Evolutionary conservation across 2,329 filamentous ascomycete genomes (phyloP), one percentile per base, ranked within the genome.

Genomic region (Venturia pyrina): DNA sequence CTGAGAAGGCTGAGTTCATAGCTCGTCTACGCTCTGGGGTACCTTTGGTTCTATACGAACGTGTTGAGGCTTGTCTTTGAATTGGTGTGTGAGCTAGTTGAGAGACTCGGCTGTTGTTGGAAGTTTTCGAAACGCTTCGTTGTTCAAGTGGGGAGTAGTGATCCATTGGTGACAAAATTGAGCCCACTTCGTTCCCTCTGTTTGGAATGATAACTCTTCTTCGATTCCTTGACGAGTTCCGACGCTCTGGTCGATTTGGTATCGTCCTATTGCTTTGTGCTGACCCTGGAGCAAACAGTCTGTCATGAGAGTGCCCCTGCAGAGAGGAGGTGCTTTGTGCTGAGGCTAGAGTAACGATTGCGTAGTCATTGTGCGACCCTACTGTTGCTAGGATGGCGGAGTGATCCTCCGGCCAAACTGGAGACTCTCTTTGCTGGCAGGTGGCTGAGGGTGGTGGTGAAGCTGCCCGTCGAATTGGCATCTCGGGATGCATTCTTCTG

Each of bases 181-280:
- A 43, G n/a, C 40, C 60, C 15, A 62, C 60, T 32, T 62, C 60
- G 24, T 34, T 46, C n/a, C 60, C 60, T 28, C 37, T 62, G 60
- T 62, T 62, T 62, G 60, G 40, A 46, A 44, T 43, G 5, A 62
- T 46, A 3, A 44, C 60, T 43, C 60, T 43, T 46, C 43, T 43
- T 28, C 60, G 60, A 59, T 65, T 65, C 24, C 50, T 40, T 19
- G 63, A 65, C 21, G 48, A 50, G 43, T 40, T 43, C 32, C 24
- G 37, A 44, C 63, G 63, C 40, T 65, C 63, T 53, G 50, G 37
- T 11, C 32, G 43, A 43, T 21, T 10, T n/a, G 44, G 44, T 7
- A 37, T 53, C 53, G 63, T 59, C 37, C 37, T 62, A n/a, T 34
- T 43, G 60, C 60, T 44, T 46, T 62, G 60, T 8, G 60, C 60